Percentiles rank a stretch among this genome's conserved stretches.
These are phyloP conservation scores for Cornus kousa DNA, from an alignment of 148 eudicot genomes.

Conservation along the genomic window DNA sequence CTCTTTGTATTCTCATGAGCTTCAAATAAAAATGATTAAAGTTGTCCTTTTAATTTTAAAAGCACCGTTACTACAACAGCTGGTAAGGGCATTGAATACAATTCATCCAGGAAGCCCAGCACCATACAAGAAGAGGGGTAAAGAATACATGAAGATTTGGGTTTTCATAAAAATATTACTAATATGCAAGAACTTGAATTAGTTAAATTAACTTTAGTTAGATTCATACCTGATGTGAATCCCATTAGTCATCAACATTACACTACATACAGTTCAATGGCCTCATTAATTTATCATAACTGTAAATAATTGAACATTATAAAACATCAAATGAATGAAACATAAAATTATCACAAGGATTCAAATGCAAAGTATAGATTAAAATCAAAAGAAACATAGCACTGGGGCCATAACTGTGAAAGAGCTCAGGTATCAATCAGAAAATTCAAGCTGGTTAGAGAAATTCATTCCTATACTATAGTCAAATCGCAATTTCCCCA, in stretches of 20 bases:
- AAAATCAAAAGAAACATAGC: no score
- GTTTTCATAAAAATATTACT: no score
- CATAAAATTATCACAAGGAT: not conserved
- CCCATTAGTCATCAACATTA: not conserved
- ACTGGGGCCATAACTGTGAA: not conserved
- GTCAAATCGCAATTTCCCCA: not conserved
- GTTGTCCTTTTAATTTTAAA: no score
- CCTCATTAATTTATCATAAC: not conserved
- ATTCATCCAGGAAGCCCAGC: no score
- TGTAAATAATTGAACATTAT: no score
- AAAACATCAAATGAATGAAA: not conserved
- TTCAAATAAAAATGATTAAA: no score
- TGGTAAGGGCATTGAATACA: not conserved
- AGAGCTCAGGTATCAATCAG: not conserved
- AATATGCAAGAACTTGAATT: not conserved
- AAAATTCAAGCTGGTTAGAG: not conserved
- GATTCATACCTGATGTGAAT: not conserved
- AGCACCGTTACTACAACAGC: not conserved
- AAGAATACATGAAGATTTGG: no score
- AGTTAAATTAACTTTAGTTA: no score
- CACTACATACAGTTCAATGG: not conserved
- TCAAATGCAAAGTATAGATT: not conserved
- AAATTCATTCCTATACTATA: not conserved
- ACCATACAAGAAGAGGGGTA: no score
- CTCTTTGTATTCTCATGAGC: no score